Conservation (phyloP, 2,329 filamentous ascomycete genomes). For the Penicillium freii region DNA sequence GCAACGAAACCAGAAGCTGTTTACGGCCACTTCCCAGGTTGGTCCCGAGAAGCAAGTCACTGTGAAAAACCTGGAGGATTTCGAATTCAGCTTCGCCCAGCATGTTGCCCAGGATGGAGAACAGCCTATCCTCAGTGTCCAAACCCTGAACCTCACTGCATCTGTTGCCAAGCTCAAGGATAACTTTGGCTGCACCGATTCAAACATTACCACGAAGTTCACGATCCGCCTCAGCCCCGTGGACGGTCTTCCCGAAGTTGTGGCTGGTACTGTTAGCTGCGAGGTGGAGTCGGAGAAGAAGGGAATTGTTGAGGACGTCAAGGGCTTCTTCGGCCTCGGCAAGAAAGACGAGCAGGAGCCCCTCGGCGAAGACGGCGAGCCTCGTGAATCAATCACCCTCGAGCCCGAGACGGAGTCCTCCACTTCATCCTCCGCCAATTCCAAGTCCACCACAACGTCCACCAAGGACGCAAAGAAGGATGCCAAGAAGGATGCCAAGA, state of each 20-base stretch:
- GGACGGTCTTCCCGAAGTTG: slow-evolving; percentile 76
- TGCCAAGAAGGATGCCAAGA: slow-evolving; percentile 11
- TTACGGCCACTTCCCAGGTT: slow-evolving; percentile 71
- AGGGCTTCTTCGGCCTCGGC: slow-evolving; percentile 93
- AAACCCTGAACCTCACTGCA: slow-evolving; percentile 81
- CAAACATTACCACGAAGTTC: slow-evolving; percentile 78
- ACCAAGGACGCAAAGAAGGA: slow-evolving; percentile 42
- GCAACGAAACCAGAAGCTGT: slow-evolving; percentile 75
- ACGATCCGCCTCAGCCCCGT: slow-evolving; percentile 68
- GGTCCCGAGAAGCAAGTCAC: slow-evolving; percentile 80
- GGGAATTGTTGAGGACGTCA: slow-evolving; percentile 88
- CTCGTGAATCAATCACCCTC: slow-evolving; percentile 50
- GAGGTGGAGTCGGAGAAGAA: slow-evolving; percentile 74
- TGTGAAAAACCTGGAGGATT: slow-evolving; percentile 78
- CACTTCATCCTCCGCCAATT: slow-evolving; percentile 43
- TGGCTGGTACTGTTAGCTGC: slow-evolving; percentile 76
- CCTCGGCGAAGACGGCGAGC: slow-evolving; percentile 60
- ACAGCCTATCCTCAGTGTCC: slow-evolving; percentile 62
- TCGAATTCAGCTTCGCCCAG: slow-evolving; percentile 77
- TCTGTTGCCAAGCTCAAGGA: slow-evolving; percentile 76
- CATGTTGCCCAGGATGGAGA: slow-evolving; percentile 47
- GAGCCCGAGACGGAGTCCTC: slow-evolving; percentile 49
- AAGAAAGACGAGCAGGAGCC: slow-evolving; percentile 79
- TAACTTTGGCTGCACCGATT: slow-evolving; percentile 71
- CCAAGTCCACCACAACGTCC: slow-evolving; percentile 51